phyloP scores from a whole-genome alignment of 1,284 basidiomycete genomes.

The Thecaphora frezii region DNA sequence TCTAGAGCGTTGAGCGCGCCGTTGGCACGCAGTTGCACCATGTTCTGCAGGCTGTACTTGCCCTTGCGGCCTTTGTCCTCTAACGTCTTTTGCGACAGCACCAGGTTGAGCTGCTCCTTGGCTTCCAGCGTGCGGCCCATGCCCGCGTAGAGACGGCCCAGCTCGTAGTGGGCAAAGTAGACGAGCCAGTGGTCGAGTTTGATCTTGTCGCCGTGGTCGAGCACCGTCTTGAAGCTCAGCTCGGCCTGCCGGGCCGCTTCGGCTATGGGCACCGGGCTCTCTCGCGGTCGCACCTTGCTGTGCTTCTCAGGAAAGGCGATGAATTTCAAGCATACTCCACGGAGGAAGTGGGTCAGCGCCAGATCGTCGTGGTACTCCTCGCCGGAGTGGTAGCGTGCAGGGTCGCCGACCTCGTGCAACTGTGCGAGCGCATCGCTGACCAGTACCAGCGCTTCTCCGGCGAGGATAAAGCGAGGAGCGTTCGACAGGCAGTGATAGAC shows the following conservation, averaged over 20 bases:
- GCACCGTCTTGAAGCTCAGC: conserved; percentile 43
- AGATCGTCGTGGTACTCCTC: conserved; percentile 52
- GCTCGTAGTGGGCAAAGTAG: conserved; percentile 58
- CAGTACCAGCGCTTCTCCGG: conserved; percentile 36
- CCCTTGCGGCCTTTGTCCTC: conserved; percentile 53
- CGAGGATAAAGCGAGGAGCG: conserved; percentile 43
- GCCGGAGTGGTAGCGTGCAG: conserved; percentile 29
- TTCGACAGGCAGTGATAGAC: conserved; percentile 57
- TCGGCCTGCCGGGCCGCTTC: conserved; percentile 52
- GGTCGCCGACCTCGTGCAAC: conserved; percentile 33
- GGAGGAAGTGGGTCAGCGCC: conserved; percentile 55
- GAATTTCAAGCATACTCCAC: conserved; percentile 53
- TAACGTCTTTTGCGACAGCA: conserved; percentile 47
- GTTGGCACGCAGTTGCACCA: conserved; percentile 53
- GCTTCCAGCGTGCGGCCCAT: conserved; percentile 31
- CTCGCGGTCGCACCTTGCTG: conserved; percentile 31
- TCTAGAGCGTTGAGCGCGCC: conserved; percentile 44
- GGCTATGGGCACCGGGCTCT: conserved; percentile 36
- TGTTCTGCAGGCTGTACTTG: conserved; percentile 58
- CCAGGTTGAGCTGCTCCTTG: conserved; percentile 42
- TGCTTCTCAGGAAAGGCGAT: conserved; percentile 57
- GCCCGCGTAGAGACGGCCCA: conserved; percentile 49
- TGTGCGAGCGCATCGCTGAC: conserved; percentile 44
- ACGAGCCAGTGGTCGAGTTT: conserved; percentile 54
- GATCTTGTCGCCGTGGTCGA: conserved; percentile 40